Evolutionary conservation across 352 stramenopile genomes (phyloP).

Genomic region (Phytophthora agathidicida): DNA sequence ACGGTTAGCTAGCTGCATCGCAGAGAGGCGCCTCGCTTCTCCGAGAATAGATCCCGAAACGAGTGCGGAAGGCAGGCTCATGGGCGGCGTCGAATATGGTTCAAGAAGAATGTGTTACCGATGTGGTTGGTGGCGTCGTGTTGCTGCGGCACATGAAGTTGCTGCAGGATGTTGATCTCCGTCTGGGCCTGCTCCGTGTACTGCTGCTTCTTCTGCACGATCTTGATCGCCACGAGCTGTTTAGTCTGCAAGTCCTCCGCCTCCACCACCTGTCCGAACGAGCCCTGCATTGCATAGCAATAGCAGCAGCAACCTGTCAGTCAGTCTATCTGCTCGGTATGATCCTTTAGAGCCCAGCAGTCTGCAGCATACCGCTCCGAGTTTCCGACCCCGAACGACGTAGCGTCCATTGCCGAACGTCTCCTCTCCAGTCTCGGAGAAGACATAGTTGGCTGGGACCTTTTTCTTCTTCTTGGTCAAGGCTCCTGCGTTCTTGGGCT

Average conservation of each 20-base stretch:
- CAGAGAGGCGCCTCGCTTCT: conserved; percentile 5
- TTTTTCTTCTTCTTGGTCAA: conserved; percentile 70
- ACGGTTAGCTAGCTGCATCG: conserved; percentile 19
- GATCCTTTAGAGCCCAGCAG: too few relatives aligned
- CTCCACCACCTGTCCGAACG: conserved; percentile 86
- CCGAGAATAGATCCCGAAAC: conserved; percentile 31
- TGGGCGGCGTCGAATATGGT: too few relatives aligned
- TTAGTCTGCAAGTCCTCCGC: conserved; percentile 77
- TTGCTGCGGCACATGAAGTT: conserved; percentile 81
- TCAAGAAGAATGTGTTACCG: conserved; percentile 66
- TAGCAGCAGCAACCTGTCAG: conserved; percentile 3
- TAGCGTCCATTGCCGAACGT: conserved; percentile 82
- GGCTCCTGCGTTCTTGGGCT: conserved; percentile 53
- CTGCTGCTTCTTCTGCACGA: conserved; percentile 99
- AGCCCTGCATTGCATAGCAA: conserved; percentile 51
- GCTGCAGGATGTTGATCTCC: conserved; percentile 96
- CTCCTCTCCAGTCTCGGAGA: conserved; percentile 61
- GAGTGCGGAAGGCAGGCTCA: not conserved
- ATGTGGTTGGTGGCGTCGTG: conserved; percentile 91
- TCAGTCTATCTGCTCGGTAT: too few relatives aligned
- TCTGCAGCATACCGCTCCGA: conserved; percentile 63
- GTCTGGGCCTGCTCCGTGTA: conserved; percentile 97
- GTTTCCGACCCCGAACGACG: conserved; percentile 62
- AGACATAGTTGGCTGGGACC: conserved; percentile 61
- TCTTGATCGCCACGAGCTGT: conserved; percentile 97